Conservation (phyloP, 352 stramenopile genomes). For the Phytopythium litorale region DNA sequence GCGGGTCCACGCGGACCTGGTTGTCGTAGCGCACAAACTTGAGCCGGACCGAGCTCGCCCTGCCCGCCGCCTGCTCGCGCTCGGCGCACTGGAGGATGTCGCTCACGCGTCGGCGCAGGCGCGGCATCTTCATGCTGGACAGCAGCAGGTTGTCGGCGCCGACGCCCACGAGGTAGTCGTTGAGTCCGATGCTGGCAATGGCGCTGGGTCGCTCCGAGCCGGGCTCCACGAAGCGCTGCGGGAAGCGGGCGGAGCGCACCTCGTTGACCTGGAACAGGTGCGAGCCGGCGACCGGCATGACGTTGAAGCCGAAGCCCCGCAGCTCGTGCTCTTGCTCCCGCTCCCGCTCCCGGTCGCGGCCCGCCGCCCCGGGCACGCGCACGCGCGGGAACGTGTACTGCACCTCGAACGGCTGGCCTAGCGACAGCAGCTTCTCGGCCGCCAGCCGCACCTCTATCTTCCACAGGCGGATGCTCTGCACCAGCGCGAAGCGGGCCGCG, state of each 20-base stretch:
- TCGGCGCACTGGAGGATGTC: conserved; percentile 16
- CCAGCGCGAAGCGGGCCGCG: conserved; percentile 25
- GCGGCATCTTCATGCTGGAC: conserved; percentile 30
- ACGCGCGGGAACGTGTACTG: conserved; percentile 33
- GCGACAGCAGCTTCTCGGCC: conserved; percentile 47
- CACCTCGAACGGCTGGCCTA: conserved; percentile 53
- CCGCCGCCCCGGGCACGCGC: conserved; percentile 2
- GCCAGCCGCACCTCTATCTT: conserved; percentile 37
- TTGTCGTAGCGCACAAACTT: conserved; percentile 57
- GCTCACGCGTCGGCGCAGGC: conserved; percentile 38
- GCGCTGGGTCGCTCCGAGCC: conserved; percentile 27
- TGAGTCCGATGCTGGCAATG: conserved; percentile 88
- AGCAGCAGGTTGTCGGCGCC: conserved; percentile 52
- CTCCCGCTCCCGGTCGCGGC: too few species aligned
- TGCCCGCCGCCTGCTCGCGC: conserved; percentile 16
- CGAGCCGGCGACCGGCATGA: conserved; percentile 40
- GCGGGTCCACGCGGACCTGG: conserved; percentile 29
- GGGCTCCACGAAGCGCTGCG: conserved; percentile 24
- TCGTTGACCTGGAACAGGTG: conserved; percentile 49
- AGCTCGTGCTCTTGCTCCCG: conserved; percentile 8
- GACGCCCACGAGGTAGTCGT: conserved; percentile 90
- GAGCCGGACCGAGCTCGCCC: conserved; percentile 30
- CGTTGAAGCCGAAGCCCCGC: conserved; percentile 36
- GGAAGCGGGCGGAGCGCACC: conserved; percentile 36
- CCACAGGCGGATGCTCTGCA: conserved; percentile 47